Evolutionary conservation across 163 green algal species (phyloP).

Genomic region (Scenedesmus sp.): DNA sequence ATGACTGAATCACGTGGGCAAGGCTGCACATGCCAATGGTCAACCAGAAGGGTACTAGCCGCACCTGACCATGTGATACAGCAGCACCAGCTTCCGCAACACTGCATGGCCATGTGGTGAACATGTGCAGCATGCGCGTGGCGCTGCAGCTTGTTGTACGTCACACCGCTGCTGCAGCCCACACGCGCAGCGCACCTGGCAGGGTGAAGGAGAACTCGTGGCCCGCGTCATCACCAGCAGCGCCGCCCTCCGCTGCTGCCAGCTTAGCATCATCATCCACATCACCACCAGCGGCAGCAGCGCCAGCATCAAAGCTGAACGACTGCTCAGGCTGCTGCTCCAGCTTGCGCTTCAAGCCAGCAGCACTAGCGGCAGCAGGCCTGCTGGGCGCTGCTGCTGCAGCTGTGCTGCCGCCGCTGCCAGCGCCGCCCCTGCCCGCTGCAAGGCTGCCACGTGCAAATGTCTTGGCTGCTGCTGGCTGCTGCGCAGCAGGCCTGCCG

Average conservation of each 20-base stretch:
- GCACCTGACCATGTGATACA: no score
- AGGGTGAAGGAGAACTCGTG: constrained; percentile 38
- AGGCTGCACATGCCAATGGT: no score
- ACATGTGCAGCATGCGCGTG: not conserved
- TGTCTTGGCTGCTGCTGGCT: not conserved
- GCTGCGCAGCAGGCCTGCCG: not conserved
- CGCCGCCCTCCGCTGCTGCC: not conserved
- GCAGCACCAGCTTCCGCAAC: not conserved
- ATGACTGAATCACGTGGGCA: not conserved
- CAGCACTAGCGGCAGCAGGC: not conserved
- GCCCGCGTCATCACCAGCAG: not conserved
- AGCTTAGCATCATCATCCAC: not conserved
- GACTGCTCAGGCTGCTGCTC: constrained; percentile 9
- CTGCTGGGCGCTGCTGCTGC: not conserved
- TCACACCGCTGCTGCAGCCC: not conserved
- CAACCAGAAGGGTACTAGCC: no score
- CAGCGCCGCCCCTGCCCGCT: not conserved
- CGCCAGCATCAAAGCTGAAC: constrained; percentile 18
- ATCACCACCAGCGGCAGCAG: not conserved
- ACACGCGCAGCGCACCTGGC: constrained; percentile 28
- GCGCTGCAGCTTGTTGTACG: not conserved
- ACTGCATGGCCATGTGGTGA: not conserved
- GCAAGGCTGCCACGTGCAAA: not conserved
- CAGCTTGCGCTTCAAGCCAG: not conserved
- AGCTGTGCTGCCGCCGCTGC: not conserved